phyloP scores from a whole-genome alignment of 73 alveolate species.

The Tetrahymena thermophila region DNA sequence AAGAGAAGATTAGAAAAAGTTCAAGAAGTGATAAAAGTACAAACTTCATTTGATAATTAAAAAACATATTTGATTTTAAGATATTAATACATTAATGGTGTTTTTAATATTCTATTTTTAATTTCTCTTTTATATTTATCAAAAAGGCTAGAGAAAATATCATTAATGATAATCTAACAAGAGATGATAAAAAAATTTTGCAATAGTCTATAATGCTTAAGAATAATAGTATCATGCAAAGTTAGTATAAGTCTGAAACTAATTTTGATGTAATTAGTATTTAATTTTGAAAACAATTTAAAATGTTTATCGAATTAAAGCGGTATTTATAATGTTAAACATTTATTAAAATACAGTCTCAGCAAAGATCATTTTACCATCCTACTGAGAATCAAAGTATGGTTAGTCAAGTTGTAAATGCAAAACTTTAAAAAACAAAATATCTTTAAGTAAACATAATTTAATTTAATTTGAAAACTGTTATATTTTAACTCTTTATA shows the following conservation, averaged over 20 bases:
- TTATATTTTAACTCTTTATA: not conserved
- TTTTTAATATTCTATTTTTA: not conserved
- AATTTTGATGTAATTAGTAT: not conserved
- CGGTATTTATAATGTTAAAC: not conserved
- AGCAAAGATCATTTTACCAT: not conserved
- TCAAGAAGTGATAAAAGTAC: not conserved
- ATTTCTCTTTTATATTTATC: not conserved
- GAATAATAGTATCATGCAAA: not conserved
- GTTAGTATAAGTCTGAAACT: not conserved
- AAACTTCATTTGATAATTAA: not conserved
- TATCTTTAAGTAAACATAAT: not conserved
- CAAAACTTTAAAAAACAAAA: not conserved
- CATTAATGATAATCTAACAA: not conserved
- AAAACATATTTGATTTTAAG: not conserved
- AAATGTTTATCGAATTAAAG: too few relatives aligned
- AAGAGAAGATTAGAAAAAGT: not conserved
- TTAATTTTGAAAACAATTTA: not conserved
- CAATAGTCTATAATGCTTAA: not conserved
- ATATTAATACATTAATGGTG: not conserved
- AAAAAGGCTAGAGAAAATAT: not conserved
- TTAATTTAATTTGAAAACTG: not conserved
- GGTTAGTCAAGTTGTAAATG: not conserved
- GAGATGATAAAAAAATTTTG: not conserved
- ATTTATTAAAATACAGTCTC: not conserved
- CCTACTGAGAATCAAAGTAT: not conserved